Base-by-base conservation (phyloP, 129 eudicot species). In the Flaveria brownii region DNA sequence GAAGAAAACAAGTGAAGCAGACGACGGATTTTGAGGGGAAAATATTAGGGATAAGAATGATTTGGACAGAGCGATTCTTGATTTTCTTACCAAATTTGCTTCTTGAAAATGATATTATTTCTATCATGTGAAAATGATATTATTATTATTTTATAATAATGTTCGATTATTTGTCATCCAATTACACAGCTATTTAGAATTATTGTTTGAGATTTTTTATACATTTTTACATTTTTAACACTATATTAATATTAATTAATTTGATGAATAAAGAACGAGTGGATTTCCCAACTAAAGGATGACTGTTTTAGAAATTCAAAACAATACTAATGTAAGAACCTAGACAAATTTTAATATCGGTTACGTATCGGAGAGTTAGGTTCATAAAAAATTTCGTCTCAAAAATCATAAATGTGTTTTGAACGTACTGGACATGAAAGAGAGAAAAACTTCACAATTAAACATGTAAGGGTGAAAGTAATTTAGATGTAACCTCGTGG, bases 11-110 rank as follows among this genome's bases (percentile, higher is more conserved):
- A 79, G 61, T 30, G 69, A 70, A 52, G 65, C 28, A 75, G 81
- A 75, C 9, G 71, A 51, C 23, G 57, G 75, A 52, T 78, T 61
- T 74, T 42, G 61, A 78, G 73, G 86, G 60, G 64, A 13, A 80
- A 80, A 73, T 73, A 23, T 79, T 72, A 74, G 66, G 84, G 83
- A 79, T 67, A 80, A 59, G 73, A 72, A 51, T 63, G 72, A 50
- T 75, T 42, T 28, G 75, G 75, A 81, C 70, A 80, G 70, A n/a
- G 61, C 23, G 71, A 47, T 70, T 78, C 70, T 63, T 63, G 69
- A 63, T 63, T 63, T 63, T 30, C 12, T 59, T 78, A 47, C 76
- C 75, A 57, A 57, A 12, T 51, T 76, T 76, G 69, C 26, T 62
- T 75, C 61, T 45, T 12, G 11, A 30, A 16, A 52, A 51, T 71